phyloP scores from a whole-genome alignment of 495 filamentous ascomycete species.

The Penicillium angulare region DNA sequence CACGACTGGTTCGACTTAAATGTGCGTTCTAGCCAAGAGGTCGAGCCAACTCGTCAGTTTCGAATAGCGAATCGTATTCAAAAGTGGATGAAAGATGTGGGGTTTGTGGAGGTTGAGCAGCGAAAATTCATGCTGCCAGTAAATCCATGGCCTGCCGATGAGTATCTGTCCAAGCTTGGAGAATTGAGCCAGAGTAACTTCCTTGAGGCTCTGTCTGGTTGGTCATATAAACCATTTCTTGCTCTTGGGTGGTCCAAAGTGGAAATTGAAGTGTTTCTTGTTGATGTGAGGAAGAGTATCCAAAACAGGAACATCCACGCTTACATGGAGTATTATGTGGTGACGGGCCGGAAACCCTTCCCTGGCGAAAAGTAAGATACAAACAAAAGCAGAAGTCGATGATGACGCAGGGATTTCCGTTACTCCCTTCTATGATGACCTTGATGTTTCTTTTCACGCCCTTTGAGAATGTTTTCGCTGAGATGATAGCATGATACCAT shows the following conservation, averaged over 20 bases:
- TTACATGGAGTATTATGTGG: slow-evolving; percentile 53
- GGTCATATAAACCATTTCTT: slow-evolving; percentile 46
- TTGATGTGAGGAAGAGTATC: slow-evolving; percentile 56
- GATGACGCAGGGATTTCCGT: neutral
- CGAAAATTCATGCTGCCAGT: slow-evolving; percentile 54
- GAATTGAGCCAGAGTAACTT: slow-evolving; percentile 42
- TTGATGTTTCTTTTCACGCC: slow-evolving; percentile 8
- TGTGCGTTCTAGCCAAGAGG: slow-evolving; percentile 42
- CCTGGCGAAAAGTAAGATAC: too few species aligned
- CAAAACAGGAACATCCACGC: slow-evolving; percentile 54
- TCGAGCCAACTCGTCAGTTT: slow-evolving; percentile 51
- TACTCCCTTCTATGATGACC: slow-evolving; percentile 10
- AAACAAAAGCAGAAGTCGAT: neutral
- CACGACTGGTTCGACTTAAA: slow-evolving; percentile 54
- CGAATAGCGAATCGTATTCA: slow-evolving; percentile 51
- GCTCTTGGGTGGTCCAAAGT: slow-evolving; percentile 46
- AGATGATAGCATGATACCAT: slow-evolving; percentile 37
- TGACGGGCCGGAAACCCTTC: slow-evolving; percentile 55
- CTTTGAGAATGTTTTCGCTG: slow-evolving; percentile 14
- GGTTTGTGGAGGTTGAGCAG: slow-evolving; percentile 64
- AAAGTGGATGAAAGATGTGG: slow-evolving; percentile 56
- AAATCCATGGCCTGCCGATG: slow-evolving; percentile 60
- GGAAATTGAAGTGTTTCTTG: slow-evolving; percentile 58
- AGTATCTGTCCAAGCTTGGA: slow-evolving; percentile 48
- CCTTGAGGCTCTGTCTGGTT: slow-evolving; percentile 43